Percentiles rank a stretch among this genome's conserved stretches.
Conservation (phyloP, 2,329 filamentous ascomycete species). For the Dactylellina drechsleri region DNA sequence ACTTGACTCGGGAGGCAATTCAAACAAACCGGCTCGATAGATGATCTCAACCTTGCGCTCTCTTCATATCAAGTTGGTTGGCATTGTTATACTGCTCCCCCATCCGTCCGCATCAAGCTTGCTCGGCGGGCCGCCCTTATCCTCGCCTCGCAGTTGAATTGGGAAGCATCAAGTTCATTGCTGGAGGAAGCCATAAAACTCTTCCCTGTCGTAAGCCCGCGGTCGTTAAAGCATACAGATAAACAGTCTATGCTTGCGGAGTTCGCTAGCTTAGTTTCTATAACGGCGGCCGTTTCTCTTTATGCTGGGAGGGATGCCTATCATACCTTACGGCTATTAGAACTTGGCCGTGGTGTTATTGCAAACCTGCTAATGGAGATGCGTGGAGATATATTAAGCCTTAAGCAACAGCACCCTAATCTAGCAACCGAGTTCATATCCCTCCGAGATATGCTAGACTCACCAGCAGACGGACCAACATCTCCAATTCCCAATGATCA, state of each 20-base stretch:
- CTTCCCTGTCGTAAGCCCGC: slow-evolving; percentile 14
- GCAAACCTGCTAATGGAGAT: slow-evolving; percentile 55
- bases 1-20: background rate
- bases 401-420: slow-evolving; percentile 28
- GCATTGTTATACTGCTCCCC: background rate
- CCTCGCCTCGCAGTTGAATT: slow-evolving; percentile 5
- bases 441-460: slow-evolving; percentile 44
- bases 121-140: slow-evolving; percentile 5
- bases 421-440: slow-evolving; percentile 47
- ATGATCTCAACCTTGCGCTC: slow-evolving; percentile 2
- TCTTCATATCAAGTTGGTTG: slow-evolving; percentile 10
- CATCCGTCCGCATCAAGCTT: background rate
- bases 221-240: slow-evolving; percentile 20
- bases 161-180: slow-evolving; percentile 18
- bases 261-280: slow-evolving; percentile 21
- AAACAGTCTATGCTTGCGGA: slow-evolving; percentile 20
- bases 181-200: slow-evolving; percentile 37
- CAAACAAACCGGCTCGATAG: background rate
- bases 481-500: background rate
- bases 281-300: slow-evolving; percentile 19
- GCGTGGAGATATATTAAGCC: slow-evolving; percentile 33
- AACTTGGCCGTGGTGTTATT: slow-evolving; percentile 59
- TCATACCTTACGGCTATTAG: slow-evolving; percentile 54
- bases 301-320: slow-evolving; percentile 5
- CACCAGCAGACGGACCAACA: slow-evolving; percentile 3